Conservation (phyloP, 306 rosid genomes). For the Quercus engelmannii region DNA sequence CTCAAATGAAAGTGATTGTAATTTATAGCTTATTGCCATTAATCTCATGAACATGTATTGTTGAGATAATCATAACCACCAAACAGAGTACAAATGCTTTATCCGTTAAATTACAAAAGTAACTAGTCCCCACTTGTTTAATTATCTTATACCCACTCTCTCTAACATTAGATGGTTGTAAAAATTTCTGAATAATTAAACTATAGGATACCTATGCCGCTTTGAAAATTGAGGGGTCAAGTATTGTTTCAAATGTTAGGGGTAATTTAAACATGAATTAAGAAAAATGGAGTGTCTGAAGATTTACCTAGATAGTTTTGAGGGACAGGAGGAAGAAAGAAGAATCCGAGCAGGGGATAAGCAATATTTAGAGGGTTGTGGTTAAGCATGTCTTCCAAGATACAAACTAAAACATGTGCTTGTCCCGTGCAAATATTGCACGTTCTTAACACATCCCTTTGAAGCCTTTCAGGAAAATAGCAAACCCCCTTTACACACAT, state of each 20-base stretch:
- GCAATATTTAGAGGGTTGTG: slow-evolving; percentile 5
- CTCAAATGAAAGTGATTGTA: neutral
- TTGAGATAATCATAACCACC: neutral
- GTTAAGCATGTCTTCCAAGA: neutral
- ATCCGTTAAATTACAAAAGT: neutral
- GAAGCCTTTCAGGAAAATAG: neutral
- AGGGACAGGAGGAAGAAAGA: neutral
- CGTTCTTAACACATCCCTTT: neutral
- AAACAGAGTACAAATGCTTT: neutral
- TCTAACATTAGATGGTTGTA: neutral
- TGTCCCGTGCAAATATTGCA: neutral
- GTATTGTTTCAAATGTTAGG: neutral
- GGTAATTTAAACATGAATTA: neutral
- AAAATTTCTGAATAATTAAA: neutral
- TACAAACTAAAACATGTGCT: slow-evolving; percentile 4
- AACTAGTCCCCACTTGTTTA: slow-evolving; percentile 1
- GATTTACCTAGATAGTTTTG: neutral
- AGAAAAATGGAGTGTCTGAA: neutral
- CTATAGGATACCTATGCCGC: slow-evolving; percentile 9
- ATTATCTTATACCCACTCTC: neutral
- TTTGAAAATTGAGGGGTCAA: neutral
- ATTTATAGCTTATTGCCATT: neutral
- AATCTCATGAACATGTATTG: neutral
- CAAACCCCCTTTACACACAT: neutral
- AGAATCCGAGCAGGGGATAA: neutral